Base-by-base conservation (phyloP, 1,284 basidiomycete species). In the Ustilago curta region DNA sequence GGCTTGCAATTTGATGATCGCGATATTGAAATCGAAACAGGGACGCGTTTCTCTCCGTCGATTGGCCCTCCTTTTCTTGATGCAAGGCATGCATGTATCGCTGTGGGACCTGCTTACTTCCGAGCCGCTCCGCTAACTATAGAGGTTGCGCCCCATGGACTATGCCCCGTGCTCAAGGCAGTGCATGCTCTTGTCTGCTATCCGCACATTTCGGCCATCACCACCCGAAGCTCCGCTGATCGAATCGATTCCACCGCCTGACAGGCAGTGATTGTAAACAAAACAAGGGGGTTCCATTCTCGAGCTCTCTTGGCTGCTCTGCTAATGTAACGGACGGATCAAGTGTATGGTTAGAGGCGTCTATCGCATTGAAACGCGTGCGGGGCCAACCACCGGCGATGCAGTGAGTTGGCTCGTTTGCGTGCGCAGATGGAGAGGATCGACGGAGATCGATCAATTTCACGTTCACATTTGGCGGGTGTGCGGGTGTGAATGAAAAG, bases 61-160 rank as follows among this genome's bases (percentile, higher is more conserved):
- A 27, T 27, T 45, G 25, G 27, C 27, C 18, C 14, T 2, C 21
- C 21, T 48, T 19, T 27, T 32, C 27, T 29, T 47, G 8, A 48
- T 32, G 47, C 47, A 48, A 48, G 47, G 47, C 18, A 31, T 31
- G 47, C 47, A 29, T 48, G 47, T 48, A 27, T 48, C 11, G 25
- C 18, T 18, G 40, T n/a, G n/a, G 40, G n/a, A 42, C 19, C n/a
- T 42, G 40, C 40, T 19, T 5, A n/a, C 21, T n/a, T 48, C 47
- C 47, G 47, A 48, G 47, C 47, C 19, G 47, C 29, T 48, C 47
- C 47, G 47, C 16, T 21, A 25, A 25, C 14, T 14, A 4, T 44
- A 9, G 21, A 25, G 39, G 16, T 16, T 16, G 39, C 39, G 39
- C 21, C 27, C 44, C 44, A 45, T 25, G 23, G 44, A 45, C n/a